phyloP scores from a whole-genome alignment of 331 rosid species.

The Rhamnella rubrinervis region DNA sequence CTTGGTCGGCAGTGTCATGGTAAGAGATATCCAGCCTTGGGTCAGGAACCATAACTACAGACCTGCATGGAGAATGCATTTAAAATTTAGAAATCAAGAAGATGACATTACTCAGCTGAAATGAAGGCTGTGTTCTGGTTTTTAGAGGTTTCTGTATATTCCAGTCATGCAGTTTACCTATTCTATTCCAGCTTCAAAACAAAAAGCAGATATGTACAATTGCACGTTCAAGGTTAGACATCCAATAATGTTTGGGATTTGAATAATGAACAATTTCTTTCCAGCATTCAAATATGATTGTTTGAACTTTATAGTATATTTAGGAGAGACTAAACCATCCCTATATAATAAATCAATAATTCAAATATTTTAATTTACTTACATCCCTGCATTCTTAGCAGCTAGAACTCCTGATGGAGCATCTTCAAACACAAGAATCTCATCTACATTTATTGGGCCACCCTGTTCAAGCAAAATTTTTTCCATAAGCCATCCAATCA shows the following conservation, averaged over 20 bases:
- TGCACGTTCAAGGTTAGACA: neutral
- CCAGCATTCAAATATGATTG: no score
- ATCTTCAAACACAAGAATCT: constrained; percentile 87
- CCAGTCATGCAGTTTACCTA: neutral
- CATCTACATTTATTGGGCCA: constrained; percentile 59
- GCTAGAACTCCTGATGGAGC: constrained; percentile 93
- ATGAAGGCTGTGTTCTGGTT: neutral
- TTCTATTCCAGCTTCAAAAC: neutral
- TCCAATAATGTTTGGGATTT: no score
- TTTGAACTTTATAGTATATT: no score
- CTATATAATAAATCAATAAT: neutral
- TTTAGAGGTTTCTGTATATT: neutral
- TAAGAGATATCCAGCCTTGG: constrained; percentile 74
- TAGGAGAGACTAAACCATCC: neutral
- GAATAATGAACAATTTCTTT: no score
- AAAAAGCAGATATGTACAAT: no score
- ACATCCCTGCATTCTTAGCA: constrained; percentile 94
- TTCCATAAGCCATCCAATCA: constrained; percentile 18
- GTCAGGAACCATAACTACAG: constrained; percentile 84
- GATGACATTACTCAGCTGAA: neutral
- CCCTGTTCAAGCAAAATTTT: constrained; percentile 46
- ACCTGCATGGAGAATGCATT: constrained; percentile 48
- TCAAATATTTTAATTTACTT: constrained; percentile 34
- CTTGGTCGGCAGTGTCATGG: constrained; percentile 66
- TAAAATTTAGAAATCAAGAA: constrained; percentile 22